Conservation (phyloP, 2,329 filamentous ascomycete genomes). For the Waltergamsia citrina region DNA sequence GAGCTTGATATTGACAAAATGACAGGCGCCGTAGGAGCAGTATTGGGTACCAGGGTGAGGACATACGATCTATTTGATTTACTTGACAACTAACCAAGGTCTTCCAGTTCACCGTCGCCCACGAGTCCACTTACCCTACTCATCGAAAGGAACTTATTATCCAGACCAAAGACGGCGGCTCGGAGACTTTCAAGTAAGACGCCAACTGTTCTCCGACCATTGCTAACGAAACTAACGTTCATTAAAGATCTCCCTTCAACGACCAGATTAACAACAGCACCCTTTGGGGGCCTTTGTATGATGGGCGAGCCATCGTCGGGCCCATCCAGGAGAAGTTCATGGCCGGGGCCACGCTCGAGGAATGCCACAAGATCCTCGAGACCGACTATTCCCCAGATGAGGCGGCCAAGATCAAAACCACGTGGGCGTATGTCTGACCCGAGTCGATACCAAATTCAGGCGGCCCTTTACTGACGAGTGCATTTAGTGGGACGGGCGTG, state of each 20-base stretch:
- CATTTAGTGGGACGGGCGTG: slow-evolving; percentile 28
- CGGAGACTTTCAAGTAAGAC: slow-evolving; percentile 33
- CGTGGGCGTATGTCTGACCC: slow-evolving; percentile 23
- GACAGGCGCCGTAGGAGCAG: slow-evolving; percentile 30
- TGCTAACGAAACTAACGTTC: background rate
- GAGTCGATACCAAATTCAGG: background rate
- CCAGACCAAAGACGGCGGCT: slow-evolving; percentile 30
- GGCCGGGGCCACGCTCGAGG: slow-evolving; percentile 27
- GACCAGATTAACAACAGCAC: slow-evolving; percentile 26
- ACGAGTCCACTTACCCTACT: slow-evolving; percentile 31
- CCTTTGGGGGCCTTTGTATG: slow-evolving; percentile 32
- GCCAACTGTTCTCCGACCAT: background rate
- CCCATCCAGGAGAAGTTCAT: slow-evolving; percentile 29
- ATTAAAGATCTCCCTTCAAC: slow-evolving; percentile 27
- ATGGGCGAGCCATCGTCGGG: slow-evolving; percentile 30
- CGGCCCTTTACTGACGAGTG: background rate
- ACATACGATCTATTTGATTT: background rate
- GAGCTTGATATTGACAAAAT: too few species aligned
- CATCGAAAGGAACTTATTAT: slow-evolving; percentile 29
- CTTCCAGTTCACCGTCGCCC: slow-evolving; percentile 31
- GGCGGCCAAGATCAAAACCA: slow-evolving; percentile 19
- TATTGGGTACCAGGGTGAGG: slow-evolving; percentile 31
- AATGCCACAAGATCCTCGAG: slow-evolving; percentile 27
- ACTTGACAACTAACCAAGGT: background rate
- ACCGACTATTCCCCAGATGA: slow-evolving; percentile 25